Conservation (phyloP, 2,329 filamentous ascomycete genomes). For the Orbilia quercus region DNA sequence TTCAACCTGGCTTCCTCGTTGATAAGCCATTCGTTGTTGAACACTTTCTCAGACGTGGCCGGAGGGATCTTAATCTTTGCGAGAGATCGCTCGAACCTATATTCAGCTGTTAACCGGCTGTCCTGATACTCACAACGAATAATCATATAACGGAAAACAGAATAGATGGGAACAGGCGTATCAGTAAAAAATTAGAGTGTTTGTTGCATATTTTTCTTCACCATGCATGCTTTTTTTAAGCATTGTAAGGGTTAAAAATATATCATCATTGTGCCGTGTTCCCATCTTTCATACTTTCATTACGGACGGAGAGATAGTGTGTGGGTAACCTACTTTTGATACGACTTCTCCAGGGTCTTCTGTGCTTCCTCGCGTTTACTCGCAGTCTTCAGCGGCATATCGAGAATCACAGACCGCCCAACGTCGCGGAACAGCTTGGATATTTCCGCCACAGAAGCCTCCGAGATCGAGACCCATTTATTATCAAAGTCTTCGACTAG, state of each 20-base stretch:
- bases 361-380: slow-evolving; percentile 57
- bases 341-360: slow-evolving; percentile 53
- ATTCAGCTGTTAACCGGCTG: slow-evolving; percentile 7
- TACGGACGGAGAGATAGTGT: not conserved
- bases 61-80: slow-evolving; percentile 58
- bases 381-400: slow-evolving; percentile 49
- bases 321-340: slow-evolving; percentile 54
- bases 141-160: not conserved
- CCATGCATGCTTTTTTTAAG: slow-evolving; percentile 42
- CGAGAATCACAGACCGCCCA: slow-evolving; percentile 36
- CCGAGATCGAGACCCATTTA: slow-evolving; percentile 57
- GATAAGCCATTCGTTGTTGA: slow-evolving; percentile 59
- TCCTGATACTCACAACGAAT: not conserved
- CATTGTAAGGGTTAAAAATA: slow-evolving; percentile 57
- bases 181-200: slow-evolving; percentile 58
- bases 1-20: slow-evolving; percentile 58
- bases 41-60: slow-evolving; percentile 57
- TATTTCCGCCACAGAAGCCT: slow-evolving; percentile 45
- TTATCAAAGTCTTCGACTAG: slow-evolving; percentile 48
- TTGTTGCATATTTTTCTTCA: slow-evolving; percentile 55
- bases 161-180: slow-evolving; percentile 12
- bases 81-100: slow-evolving; percentile 56
- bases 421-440: slow-evolving; percentile 48
- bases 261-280: slow-evolving; percentile 43
- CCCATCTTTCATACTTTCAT: not conserved